Percentiles rank a stretch among this genome's conserved stretches.
phyloP scores from a whole-genome alignment of 345 rosid species.

The Brassica cretica region DNA sequence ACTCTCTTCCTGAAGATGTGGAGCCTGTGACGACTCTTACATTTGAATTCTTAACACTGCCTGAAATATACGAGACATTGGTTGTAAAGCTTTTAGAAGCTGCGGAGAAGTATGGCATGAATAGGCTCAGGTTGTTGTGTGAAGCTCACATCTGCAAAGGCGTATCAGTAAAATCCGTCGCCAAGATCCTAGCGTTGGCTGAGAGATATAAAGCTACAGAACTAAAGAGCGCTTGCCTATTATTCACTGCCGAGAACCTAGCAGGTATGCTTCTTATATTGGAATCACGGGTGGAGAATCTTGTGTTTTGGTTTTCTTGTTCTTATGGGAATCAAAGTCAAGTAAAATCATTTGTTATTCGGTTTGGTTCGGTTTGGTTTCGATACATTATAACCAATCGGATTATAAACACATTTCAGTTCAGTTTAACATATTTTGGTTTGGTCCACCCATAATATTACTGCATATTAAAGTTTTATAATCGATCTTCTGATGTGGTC shows the following conservation, averaged over 20 bases:
- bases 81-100: constrained; percentile 72
- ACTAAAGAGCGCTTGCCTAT: constrained; percentile 73
- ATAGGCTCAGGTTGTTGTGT: constrained; percentile 75
- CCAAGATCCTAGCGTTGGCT: constrained; percentile 84
- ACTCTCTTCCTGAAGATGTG: constrained; percentile 72
- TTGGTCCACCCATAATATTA: neutral
- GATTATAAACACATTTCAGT: neutral
- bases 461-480: neutral
- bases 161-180: constrained; percentile 69
- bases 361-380: neutral
- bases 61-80: constrained; percentile 64
- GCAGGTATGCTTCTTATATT: constrained; percentile 62
- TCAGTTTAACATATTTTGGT: neutral
- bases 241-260: constrained; percentile 73
- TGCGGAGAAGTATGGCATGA: constrained; percentile 77
- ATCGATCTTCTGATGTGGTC: constrained; percentile 14
- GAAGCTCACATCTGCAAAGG: constrained; percentile 87
- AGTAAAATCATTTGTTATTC: neutral
- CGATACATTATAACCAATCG: neutral
- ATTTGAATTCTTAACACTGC: constrained; percentile 44
- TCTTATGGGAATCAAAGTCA: neutral
- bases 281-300: neutral
- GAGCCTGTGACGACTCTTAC: constrained; percentile 42
- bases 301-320: neutral
- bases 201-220: constrained; percentile 80